A percentile compares a stretch with the other conserved stretches of the same genome.
phyloP scores from a whole-genome alignment of 805 yeast species.

The Lachancea nothofagi region DNA sequence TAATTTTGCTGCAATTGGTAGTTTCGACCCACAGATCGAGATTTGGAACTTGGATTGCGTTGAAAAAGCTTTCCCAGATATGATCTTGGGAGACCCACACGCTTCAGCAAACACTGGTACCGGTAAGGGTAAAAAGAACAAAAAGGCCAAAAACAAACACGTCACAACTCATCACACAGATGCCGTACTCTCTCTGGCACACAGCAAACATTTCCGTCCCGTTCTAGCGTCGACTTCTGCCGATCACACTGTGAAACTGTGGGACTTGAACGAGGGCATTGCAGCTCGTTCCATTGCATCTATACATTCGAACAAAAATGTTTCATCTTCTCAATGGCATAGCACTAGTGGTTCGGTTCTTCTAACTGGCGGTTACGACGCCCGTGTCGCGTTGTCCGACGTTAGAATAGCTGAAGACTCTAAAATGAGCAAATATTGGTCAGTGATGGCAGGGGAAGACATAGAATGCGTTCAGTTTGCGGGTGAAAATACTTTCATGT shows the following conservation, averaged over 20 bases:
- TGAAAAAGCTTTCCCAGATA: conserved; percentile 92
- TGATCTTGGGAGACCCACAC: conserved; percentile 77
- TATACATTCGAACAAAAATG: conserved; percentile 74
- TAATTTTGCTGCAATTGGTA: conserved; percentile 93
- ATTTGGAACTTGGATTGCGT: conserved; percentile 91
- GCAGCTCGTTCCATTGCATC: conserved; percentile 69
- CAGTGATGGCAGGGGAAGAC: conserved; percentile 65
- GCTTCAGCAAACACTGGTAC: conserved; percentile 33
- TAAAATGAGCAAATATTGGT: conserved; percentile 58
- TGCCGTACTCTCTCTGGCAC: conserved; percentile 83
- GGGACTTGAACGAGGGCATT: conserved; percentile 76
- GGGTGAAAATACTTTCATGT: conserved; percentile 55
- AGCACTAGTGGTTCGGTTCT: conserved; percentile 58
- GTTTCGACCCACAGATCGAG: conserved; percentile 96
- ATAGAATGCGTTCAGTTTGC: conserved; percentile 78
- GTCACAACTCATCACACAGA: conserved; percentile 80
- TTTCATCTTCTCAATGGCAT: conserved; percentile 87
- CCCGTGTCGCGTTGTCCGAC: conserved; percentile 75
- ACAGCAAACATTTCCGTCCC: conserved; percentile 74
- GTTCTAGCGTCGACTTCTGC: conserved; percentile 93
- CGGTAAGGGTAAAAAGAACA: conserved; percentile 46
- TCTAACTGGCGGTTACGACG: conserved; percentile 90
- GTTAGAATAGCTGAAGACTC: conserved; percentile 65
- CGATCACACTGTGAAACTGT: conserved; percentile 86
- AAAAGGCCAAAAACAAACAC: conserved; percentile 44